A percentile compares a stretch with the other conserved stretches of the same genome.
These are phyloP conservation scores for Apiospora pterosperma DNA, from an alignment of 2,329 filamentous ascomycete species.

Conservation along the genomic window DNA sequence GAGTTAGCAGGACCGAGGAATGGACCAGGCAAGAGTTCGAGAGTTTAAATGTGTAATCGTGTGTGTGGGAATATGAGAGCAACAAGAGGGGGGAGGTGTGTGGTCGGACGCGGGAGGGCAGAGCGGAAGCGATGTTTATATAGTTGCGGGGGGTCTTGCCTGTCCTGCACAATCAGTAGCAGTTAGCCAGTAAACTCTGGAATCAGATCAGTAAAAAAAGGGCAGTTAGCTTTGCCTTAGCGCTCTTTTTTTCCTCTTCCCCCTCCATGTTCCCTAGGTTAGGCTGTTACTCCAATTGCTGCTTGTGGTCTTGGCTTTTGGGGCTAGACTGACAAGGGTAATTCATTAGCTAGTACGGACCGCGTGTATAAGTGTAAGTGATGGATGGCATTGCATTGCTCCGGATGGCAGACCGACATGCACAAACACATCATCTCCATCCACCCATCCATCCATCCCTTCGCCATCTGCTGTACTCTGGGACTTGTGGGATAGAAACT, in stretches of 20 bases:
- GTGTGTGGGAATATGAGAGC: slow-evolving; percentile 25
- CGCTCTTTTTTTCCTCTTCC: neutral
- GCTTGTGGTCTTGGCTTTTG: neutral
- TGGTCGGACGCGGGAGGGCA: slow-evolving; percentile 40
- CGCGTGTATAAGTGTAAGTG: neutral
- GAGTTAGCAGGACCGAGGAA: neutral
- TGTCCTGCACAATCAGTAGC: slow-evolving; percentile 51
- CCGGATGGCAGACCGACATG: neutral
- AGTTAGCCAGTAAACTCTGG: slow-evolving; percentile 1
- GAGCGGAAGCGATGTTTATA: slow-evolving; percentile 60
- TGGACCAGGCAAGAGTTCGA: neutral
- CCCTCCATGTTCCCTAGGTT: neutral
- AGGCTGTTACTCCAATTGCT: slow-evolving; percentile 3
- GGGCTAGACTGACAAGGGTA: slow-evolving; percentile 1
- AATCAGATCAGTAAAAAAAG: slow-evolving; percentile 3
- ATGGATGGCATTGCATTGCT: neutral
- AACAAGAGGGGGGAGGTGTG: slow-evolving; percentile 36
- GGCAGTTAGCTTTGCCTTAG: slow-evolving; percentile 1
- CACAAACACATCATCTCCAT: neutral
- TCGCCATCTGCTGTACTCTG: neutral
- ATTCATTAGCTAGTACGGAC: neutral
- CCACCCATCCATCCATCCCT: neutral
- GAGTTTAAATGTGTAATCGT: slow-evolving; percentile 14
- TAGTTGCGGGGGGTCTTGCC: slow-evolving; percentile 45
- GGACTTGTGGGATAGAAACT: neutral